Conservation (phyloP, 192 early-diverging fungal species). For the Gryganskiella cystojenkinii region DNA sequence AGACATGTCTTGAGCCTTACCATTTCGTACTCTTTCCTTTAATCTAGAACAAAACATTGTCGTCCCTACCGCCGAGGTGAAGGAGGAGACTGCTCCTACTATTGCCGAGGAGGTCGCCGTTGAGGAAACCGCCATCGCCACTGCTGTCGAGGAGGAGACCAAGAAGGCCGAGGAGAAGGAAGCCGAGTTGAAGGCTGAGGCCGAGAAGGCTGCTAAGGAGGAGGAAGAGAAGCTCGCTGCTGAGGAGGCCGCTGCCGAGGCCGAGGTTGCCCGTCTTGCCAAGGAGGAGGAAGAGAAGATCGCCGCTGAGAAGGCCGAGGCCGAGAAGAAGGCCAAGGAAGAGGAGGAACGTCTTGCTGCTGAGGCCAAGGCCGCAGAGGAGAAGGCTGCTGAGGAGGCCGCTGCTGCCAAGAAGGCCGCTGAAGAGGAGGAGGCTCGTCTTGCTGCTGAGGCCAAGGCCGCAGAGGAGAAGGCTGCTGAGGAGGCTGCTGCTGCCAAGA, state of each 20-base stretch:
- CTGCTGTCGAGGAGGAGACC: constrained; percentile 1
- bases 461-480: constrained; percentile 7
- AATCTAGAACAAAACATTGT: constrained; percentile 15
- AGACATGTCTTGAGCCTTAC: neutral
- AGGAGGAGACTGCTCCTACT: constrained; percentile 3
- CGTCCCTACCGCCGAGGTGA: constrained; percentile 2
- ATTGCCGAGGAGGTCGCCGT: constrained; percentile 8
- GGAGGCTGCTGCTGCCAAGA: constrained; percentile 5
- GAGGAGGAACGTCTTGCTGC: constrained; percentile 5
- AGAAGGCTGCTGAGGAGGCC: constrained; percentile 5
- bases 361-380: neutral
- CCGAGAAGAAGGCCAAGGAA: constrained; percentile 5
- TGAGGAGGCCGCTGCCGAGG: constrained; percentile 1
- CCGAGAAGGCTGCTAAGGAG: neutral
- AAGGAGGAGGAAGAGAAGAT: neutral
- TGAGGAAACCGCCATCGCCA: constrained; percentile 2
- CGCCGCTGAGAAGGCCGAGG: constrained; percentile 5
- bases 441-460: constrained; percentile 20
- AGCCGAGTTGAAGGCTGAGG: neutral
- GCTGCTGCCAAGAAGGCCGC: too few relatives aligned
- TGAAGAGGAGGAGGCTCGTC: constrained; percentile 10
- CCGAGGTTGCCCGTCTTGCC: constrained; percentile 4
- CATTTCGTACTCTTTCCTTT: neutral
- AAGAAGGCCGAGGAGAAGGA: constrained; percentile 9
- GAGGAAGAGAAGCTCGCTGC: neutral